Percentiles rank a stretch among this genome's conserved stretches.
Evolutionary conservation across 345 rosid species (phyloP).

Genomic region (Viola odorata): DNA sequence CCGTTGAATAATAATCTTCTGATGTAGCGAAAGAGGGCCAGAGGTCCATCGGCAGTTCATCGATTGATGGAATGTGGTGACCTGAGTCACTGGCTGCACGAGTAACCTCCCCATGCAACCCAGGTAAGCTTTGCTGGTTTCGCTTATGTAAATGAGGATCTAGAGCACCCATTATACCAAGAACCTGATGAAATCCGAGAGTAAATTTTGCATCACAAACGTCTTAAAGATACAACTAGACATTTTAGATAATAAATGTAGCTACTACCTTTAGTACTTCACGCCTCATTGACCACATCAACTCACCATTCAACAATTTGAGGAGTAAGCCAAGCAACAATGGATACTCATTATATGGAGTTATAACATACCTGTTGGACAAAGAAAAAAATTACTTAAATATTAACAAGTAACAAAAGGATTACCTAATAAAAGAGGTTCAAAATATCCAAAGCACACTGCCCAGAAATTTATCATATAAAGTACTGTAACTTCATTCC

Average conservation of each 20-base stretch:
- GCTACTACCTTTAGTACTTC: slow-evolving; percentile 88
- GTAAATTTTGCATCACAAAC: slow-evolving; percentile 22
- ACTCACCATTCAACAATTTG: slow-evolving; percentile 93
- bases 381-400: neutral
- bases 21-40: slow-evolving; percentile 94
- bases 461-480: too few relatives aligned
- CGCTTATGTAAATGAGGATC: slow-evolving; percentile 94
- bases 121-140: slow-evolving; percentile 73
- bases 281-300: slow-evolving; percentile 91
- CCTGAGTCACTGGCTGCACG: slow-evolving; percentile 93
- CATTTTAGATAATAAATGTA: slow-evolving; percentile 11
- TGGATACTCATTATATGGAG: slow-evolving; percentile 93
- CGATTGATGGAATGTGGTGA: slow-evolving; percentile 79
- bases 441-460: neutral
- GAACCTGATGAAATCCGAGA: slow-evolving; percentile 52
- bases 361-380: slow-evolving; percentile 73
- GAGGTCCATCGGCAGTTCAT: slow-evolving; percentile 83
- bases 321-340: slow-evolving; percentile 86
- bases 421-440: neutral
- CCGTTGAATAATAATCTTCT: slow-evolving; percentile 94
- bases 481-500: too few relatives aligned
- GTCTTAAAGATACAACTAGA: slow-evolving; percentile 11
- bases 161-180: slow-evolving; percentile 98
- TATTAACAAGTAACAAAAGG: neutral
- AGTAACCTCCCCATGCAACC: slow-evolving; percentile 80